These are phyloP conservation scores for Carallia pectinifolia DNA, from an alignment of 345 rosid species.

Conservation along the genomic window DNA sequence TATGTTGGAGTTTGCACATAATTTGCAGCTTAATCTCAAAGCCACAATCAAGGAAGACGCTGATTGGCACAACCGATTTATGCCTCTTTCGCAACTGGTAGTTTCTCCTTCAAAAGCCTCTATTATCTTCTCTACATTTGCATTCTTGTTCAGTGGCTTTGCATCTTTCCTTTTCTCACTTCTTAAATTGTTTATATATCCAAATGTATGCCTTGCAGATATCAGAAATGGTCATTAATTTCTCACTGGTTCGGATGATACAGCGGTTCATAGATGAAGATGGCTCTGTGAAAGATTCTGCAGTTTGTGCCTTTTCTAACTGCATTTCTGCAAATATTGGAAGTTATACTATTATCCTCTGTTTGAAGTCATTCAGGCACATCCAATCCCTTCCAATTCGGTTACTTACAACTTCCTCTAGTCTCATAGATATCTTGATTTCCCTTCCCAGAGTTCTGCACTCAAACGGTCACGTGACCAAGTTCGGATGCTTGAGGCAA, in stretches of 20 bases:
- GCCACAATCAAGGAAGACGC: conserved; percentile 65
- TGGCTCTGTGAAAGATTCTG: conserved; percentile 81
- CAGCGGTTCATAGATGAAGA: conserved; percentile 69
- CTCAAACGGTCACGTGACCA: conserved; percentile 66
- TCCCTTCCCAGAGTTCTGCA: conserved; percentile 60
- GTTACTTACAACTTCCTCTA: conserved; percentile 6
- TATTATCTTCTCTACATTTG: neutral
- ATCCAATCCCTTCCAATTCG: neutral
- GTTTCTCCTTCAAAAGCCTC: neutral
- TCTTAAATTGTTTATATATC: no score
- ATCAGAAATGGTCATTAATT: conserved; percentile 49
- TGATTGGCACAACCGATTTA: conserved; percentile 60
- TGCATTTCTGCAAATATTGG: neutral
- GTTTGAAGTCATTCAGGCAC: neutral
- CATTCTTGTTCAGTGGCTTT: neutral
- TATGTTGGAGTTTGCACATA: conserved; percentile 52
- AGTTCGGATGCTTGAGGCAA: conserved; percentile 61
- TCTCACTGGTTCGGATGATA: conserved; percentile 53
- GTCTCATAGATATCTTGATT: conserved; percentile 18
- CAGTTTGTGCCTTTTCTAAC: conserved; percentile 49
- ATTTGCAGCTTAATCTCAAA: conserved; percentile 66
- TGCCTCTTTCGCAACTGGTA: conserved; percentile 81
- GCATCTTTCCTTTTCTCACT: no score
- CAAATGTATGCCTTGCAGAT: conserved; percentile 41
- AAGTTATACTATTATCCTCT: neutral